These are phyloP conservation scores for Oryza glumipatula DNA, from an alignment of 176 grass and related monocot genomes.

Conservation along the genomic window DNA sequence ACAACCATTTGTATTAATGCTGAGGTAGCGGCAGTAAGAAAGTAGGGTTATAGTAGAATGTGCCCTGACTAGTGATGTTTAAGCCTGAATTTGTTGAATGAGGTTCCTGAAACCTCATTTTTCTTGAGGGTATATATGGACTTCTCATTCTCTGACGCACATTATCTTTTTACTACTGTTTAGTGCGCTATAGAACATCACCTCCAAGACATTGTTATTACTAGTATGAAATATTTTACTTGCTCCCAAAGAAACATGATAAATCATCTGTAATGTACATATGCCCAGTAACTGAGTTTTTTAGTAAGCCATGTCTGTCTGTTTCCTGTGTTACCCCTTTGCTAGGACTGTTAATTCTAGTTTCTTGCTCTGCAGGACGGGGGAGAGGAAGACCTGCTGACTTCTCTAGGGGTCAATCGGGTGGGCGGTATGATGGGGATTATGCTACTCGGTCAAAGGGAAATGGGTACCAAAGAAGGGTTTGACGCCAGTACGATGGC, in stretches of 20 bases:
- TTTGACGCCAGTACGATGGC: constrained; percentile 46
- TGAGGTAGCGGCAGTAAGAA: background rate
- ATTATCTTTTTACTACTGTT: constrained; percentile 4
- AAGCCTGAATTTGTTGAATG: constrained; percentile 3
- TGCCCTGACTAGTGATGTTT: background rate
- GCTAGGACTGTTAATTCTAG: background rate
- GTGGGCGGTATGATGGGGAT: constrained; percentile 44
- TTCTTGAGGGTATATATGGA: background rate
- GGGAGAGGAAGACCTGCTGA: constrained; percentile 45
- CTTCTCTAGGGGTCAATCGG: constrained; percentile 39
- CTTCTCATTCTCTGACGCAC: background rate
- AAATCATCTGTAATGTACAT: background rate
- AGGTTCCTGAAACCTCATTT: background rate
- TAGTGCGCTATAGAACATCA: background rate
- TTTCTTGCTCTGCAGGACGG: constrained; percentile 41
- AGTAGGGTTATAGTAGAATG: constrained; percentile 4
- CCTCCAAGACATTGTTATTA: background rate
- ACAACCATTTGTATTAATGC: background rate
- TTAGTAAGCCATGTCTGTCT: background rate
- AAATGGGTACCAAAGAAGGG: constrained; percentile 44
- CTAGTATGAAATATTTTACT: background rate
- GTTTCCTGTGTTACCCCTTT: background rate
- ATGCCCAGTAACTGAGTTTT: background rate
- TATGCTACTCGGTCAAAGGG: constrained; percentile 47
- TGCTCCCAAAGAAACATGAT: background rate